A percentile compares a stretch with the other conserved stretches of the same genome.
Evolutionary conservation across 495 filamentous ascomycete genomes (phyloP).

Genomic region (Xylaria nigripes): DNA sequence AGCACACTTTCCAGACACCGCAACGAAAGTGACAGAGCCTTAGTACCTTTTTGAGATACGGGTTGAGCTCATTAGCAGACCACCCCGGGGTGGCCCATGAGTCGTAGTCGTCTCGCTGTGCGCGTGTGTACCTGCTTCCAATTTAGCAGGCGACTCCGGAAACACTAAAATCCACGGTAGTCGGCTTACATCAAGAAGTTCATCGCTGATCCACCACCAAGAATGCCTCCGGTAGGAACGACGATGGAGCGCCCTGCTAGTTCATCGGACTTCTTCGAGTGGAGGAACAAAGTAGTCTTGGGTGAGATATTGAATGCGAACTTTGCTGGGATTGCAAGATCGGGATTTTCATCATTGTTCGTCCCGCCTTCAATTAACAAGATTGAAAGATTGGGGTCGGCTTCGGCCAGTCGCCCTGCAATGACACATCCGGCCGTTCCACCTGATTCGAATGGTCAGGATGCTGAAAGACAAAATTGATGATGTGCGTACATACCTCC

Average conservation of each 20-base stretch:
- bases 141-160: background rate
- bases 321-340: no score
- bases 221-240: constrained; percentile 34
- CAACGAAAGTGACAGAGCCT: background rate
- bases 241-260: constrained; percentile 34
- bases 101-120: constrained; percentile 41
- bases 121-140: constrained; percentile 23
- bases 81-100: constrained; percentile 46
- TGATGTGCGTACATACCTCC: background rate
- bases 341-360: constrained; percentile 19
- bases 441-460: constrained; percentile 3
- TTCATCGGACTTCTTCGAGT: constrained; percentile 14
- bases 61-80: constrained; percentile 42
- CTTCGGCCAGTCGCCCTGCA: constrained; percentile 27
- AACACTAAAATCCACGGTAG: background rate
- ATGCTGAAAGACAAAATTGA: background rate
- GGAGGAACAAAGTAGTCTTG: no score
- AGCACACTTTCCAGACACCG: background rate
- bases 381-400: constrained; percentile 24
- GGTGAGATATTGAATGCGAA: no score
- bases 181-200: constrained; percentile 38
- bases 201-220: constrained; percentile 45
- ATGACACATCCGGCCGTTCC: constrained; percentile 30
- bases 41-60: constrained; percentile 45
- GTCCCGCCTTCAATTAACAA: constrained; percentile 30